Base-by-base conservation (phyloP, 2,329 filamentous ascomycete species). In the Fonsecaea monophora region DNA sequence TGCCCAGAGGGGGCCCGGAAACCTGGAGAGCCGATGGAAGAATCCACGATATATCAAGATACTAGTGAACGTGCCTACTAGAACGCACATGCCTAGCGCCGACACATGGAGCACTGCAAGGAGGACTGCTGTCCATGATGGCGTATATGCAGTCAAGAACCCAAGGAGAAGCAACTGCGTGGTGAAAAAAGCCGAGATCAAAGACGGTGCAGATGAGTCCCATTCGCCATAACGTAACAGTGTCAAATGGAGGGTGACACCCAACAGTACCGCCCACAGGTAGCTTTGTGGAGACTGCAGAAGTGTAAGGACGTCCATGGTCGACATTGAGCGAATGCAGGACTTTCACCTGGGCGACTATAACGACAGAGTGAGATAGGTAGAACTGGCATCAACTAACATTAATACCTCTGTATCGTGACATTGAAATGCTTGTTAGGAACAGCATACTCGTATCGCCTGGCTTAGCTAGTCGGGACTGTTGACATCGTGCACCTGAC, bases 31-130 rank as follows among this genome's bases (percentile, higher is more conserved):
- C 4, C 72, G 69, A 50, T 77, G 75, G 37, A 74, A 74, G 9
- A 73, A 73, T 2, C 60, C 54, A 34, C 75, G 72, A 60, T 77
- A 77, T 8, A 74, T 15, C 4, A 69, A 18, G 38, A 76, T 76
- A 60, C 73, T 75, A n/a, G 25, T 35, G 25, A 40, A 58, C 1
- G 42, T 42, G 25, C 61, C 53, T 12, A 45, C 35, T 4, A 59
- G 38, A 42, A 30, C 12, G 13, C 35, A 40, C 6, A 34, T 48
- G 2, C 35, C 56, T n/a, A 59, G 37, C 32, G 18, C 15, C 10
- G 35, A 59, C 18, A 45, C 56, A n/a, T 59, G 35, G 35, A 45
- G 18, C 6, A 40, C 38, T 3, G 38, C 56, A 10, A 30, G 0
- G 9, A 30, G 35, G 15, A 34, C 12, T 3, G 38, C 35, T 4